These are phyloP conservation scores for Botryosphaeria dothidea DNA, from an alignment of 2,329 filamentous ascomycete species.

Conservation along the genomic window DNA sequence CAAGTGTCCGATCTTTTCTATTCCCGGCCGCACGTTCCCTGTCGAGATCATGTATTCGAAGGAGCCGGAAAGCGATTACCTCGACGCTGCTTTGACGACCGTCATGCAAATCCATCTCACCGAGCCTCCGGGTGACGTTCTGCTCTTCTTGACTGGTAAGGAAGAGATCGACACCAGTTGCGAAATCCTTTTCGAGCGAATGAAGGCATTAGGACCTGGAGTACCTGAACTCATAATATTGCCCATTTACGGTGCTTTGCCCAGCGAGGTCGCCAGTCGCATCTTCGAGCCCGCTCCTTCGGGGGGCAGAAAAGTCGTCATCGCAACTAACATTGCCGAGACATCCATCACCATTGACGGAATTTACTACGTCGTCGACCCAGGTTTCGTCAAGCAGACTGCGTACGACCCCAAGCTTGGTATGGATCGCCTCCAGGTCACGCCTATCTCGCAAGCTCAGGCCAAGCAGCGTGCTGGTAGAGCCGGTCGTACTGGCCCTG, in stretches of 20 bases:
- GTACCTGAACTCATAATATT: constrained; percentile 92
- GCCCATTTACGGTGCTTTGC: constrained; percentile 93
- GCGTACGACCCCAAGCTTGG: constrained; percentile 96
- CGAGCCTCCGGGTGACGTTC: constrained; percentile 87
- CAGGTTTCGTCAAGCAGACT: constrained; percentile 97
- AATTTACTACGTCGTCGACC: constrained; percentile 96
- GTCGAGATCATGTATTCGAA: constrained; percentile 95
- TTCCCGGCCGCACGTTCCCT: constrained; percentile 91
- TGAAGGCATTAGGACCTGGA: constrained; percentile 89
- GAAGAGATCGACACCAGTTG: constrained; percentile 97
- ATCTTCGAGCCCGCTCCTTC: constrained; percentile 93
- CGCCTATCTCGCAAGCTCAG: constrained; percentile 94
- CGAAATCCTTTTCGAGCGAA: constrained; percentile 89
- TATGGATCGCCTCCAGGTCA: constrained; percentile 95
- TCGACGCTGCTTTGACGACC: constrained; percentile 90
- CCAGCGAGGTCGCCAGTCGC: constrained; percentile 87
- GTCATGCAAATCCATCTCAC: constrained; percentile 98
- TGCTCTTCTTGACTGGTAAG: constrained; percentile 96
- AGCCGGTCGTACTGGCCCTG: constrained; percentile 90
- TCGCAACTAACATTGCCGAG: constrained; percentile 97
- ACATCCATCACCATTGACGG: constrained; percentile 97
- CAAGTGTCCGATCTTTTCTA: constrained; percentile 93
- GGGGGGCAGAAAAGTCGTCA: constrained; percentile 88
- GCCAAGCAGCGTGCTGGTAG: constrained; percentile 92
- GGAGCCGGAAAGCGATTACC: constrained; percentile 93